Evolutionary conservation across 495 filamentous ascomycete genomes (phyloP).

Genomic region (Cercophora samala): DNA sequence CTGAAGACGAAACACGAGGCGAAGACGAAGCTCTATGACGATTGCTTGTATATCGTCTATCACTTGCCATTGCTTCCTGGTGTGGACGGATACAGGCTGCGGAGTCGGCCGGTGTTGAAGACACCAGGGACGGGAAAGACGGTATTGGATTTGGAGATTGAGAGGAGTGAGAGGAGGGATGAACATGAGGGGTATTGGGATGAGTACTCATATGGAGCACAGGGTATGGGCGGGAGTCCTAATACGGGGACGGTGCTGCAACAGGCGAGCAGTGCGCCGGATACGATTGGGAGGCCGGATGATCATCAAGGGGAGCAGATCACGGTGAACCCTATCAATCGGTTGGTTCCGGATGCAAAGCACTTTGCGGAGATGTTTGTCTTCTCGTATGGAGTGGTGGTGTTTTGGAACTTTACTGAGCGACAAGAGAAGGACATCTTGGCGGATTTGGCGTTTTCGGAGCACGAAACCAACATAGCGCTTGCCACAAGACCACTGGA

Average conservation of each 20-base stretch:
- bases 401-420: conserved; percentile 98
- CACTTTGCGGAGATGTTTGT: conserved; percentile 95
- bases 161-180: conserved; percentile 83
- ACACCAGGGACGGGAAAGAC: conserved; percentile 85
- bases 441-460: conserved; percentile 90
- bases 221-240: conserved; percentile 15
- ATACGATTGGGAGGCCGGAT: conserved; percentile 16
- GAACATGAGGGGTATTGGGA: conserved; percentile 79
- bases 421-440: conserved; percentile 94
- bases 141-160: conserved; percentile 92
- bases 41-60: conserved; percentile 94
- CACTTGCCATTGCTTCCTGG: conserved; percentile 86
- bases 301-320: conserved; percentile 12
- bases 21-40: conserved; percentile 96
- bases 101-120: conserved; percentile 87
- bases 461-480: conserved; percentile 54
- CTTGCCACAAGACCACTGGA: conserved; percentile 67
- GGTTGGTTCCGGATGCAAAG: conserved; percentile 61
- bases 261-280: conserved; percentile 14
- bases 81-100: conserved; percentile 75
- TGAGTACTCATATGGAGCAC: conserved; percentile 35
- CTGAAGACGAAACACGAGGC: conserved; percentile 86
- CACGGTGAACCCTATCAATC: conserved; percentile 41
- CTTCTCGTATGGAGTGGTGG: conserved; percentile 94
- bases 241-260: conserved; percentile 17